phyloP scores from a whole-genome alignment of 257 asterid genomes.

The Solanum bulbocastanum region DNA sequence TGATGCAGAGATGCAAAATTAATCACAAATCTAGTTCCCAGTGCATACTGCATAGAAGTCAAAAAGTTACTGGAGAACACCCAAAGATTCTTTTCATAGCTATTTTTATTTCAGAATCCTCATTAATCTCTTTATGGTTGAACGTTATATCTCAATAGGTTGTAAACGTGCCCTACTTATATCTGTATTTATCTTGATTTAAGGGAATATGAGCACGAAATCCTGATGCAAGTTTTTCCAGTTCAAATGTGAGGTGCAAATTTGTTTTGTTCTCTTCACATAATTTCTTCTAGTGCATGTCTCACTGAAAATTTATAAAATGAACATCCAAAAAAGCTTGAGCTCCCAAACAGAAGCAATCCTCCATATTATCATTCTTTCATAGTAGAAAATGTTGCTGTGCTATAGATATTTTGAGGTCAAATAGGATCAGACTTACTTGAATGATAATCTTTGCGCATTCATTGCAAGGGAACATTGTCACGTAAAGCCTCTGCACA shows the following conservation, averaged over 20 bases:
- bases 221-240: neutral
- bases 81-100: neutral
- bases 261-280: neutral
- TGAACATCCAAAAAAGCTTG: neutral
- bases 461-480: slow-evolving; percentile 96
- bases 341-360: neutral
- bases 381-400: neutral
- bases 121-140: neutral
- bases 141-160: neutral
- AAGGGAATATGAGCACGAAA: neutral
- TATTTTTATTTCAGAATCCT: neutral
- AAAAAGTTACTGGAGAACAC: neutral
- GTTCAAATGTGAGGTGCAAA: neutral
- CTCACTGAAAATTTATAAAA: neutral
- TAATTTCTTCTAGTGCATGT: neutral
- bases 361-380: neutral
- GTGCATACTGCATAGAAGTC: neutral
- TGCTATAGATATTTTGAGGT: neutral
- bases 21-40: neutral
- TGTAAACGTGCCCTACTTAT: neutral
- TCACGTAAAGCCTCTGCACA: slow-evolving; percentile 83
- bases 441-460: slow-evolving; percentile 91
- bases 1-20: neutral
- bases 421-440: slow-evolving; percentile 21
- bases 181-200: neutral